phyloP scores from a whole-genome alignment of 495 filamentous ascomycete genomes.

The Neurospora sp. region DNA sequence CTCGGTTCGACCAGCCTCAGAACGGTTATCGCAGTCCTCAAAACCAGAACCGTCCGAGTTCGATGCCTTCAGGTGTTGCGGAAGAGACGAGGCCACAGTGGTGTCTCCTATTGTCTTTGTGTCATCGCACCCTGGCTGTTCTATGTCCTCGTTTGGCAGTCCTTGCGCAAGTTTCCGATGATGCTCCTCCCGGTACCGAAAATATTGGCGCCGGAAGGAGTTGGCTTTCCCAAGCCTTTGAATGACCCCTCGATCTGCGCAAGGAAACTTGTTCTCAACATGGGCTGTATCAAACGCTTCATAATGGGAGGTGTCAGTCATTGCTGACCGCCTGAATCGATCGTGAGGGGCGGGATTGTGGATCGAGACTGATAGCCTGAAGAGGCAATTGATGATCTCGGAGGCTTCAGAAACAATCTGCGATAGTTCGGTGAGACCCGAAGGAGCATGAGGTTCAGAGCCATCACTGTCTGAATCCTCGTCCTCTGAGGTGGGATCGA shows the following conservation, averaged over 20 bases:
- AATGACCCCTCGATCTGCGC: slow-evolving; percentile 4
- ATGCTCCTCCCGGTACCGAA: slow-evolving; percentile 33
- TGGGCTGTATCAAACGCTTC: slow-evolving; percentile 6
- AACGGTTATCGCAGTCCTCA: slow-evolving; percentile 7
- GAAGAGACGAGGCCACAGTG: slow-evolving; percentile 14
- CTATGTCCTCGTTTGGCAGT: neutral
- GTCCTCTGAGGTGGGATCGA: neutral
- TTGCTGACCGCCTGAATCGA: slow-evolving; percentile 8
- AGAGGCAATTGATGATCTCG: slow-evolving; percentile 13
- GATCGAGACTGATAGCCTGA: slow-evolving; percentile 12
- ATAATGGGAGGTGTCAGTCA: slow-evolving; percentile 7
- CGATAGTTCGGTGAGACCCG: slow-evolving; percentile 1
- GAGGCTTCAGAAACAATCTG: slow-evolving; percentile 5
- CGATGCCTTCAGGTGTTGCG: neutral
- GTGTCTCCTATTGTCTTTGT: neutral
- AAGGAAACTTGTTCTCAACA: neutral
- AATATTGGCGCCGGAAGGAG: slow-evolving; percentile 29
- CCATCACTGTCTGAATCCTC: neutral
- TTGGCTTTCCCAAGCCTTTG: slow-evolving; percentile 33
- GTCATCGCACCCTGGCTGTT: neutral
- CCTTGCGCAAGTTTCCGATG: slow-evolving; percentile 24
- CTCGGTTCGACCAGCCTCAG: slow-evolving; percentile 11
- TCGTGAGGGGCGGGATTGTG: slow-evolving; percentile 19
- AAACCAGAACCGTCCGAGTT: neutral
- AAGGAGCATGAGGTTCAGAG: neutral